Evolutionary conservation across 176 grass and related monocot genomes (phyloP), one percentile per base, ranked within the genome.

Genomic region (Eleusine coracana): DNA sequence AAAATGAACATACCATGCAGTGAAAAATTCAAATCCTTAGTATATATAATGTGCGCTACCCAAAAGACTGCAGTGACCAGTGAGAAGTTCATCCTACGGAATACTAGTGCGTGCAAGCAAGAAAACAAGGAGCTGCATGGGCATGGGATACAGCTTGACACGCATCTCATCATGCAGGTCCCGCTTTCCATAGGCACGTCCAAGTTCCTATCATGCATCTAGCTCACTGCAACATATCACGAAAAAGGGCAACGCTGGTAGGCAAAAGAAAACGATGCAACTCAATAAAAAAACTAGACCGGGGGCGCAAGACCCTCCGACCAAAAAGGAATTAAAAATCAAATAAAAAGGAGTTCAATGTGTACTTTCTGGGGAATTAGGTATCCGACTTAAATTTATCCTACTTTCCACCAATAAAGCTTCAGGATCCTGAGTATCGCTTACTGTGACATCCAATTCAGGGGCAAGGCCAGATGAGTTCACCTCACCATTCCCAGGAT

Each of bases 371-470:
- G 84, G 85, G 82, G 88, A 92, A 99, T 93, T 89, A 96, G 85
- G 97, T 99, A 99, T 99, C 97, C 93, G 84, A 86, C 87, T 98
- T 90, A 98, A 95, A 93, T 91, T 93, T 90, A 87, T 85, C 78
- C 82, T 95, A 91, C 74, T 80, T 73, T 74, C 85, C 76, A 68
- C 92, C 82, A 78, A 86, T 74, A 90, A 79, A 76, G 83, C 82
- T 87, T 92, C 87, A 90, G 89, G 77, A 86, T 88, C 85, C 72
- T 90, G 68, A 88, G 56, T 41, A 64, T 31, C 87, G 76, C 86
- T 81, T 80, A 71, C 50, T 78, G 79, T 64, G 60, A 88, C 83
- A 75, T 85, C 89, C 78, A 84, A 56, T 86, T 73, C 71, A 3
- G 76, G 75, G 81, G 68, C 44, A 44, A 86, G 37, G 50, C 60